Conservation (phyloP, 305 asterid genomes). For the Fraxinus xanthoxyloides region DNA sequence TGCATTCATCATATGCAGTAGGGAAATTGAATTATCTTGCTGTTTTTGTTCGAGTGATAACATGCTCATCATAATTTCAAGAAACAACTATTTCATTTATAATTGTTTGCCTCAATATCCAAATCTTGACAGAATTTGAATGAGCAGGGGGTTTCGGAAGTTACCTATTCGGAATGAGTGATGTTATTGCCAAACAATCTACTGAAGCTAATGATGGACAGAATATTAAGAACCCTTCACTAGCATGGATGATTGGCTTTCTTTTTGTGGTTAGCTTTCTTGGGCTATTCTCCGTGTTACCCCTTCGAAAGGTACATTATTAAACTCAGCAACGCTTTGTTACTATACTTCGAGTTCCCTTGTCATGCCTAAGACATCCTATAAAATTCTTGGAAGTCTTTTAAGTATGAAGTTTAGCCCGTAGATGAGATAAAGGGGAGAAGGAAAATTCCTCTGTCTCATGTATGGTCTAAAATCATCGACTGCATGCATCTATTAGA, state of each 20-base stretch:
- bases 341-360: not conserved
- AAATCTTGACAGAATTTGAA: constrained; percentile 7
- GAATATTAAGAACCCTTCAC: constrained; percentile 64
- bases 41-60: not conserved
- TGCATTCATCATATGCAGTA: not conserved
- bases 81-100: not conserved
- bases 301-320: constrained; percentile 76
- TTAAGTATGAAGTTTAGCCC: not conserved
- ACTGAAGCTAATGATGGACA: constrained; percentile 48
- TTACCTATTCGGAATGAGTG: constrained; percentile 92
- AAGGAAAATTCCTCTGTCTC: not conserved
- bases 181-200: constrained; percentile 65
- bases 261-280: constrained; percentile 91
- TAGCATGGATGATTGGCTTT: constrained; percentile 85
- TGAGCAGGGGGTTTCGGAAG: constrained; percentile 92
- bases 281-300: constrained; percentile 91
- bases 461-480: not conserved
- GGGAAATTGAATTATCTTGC: not conserved
- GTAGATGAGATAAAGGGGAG: not conserved
- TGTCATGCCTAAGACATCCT: not conserved
- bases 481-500: not conserved
- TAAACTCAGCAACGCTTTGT: not conserved
- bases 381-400: not conserved
- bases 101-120: not conserved
- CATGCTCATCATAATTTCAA: not conserved